phyloP scores from a whole-genome alignment of 805 yeast species.

The Candida arabinofermentans region DNA sequence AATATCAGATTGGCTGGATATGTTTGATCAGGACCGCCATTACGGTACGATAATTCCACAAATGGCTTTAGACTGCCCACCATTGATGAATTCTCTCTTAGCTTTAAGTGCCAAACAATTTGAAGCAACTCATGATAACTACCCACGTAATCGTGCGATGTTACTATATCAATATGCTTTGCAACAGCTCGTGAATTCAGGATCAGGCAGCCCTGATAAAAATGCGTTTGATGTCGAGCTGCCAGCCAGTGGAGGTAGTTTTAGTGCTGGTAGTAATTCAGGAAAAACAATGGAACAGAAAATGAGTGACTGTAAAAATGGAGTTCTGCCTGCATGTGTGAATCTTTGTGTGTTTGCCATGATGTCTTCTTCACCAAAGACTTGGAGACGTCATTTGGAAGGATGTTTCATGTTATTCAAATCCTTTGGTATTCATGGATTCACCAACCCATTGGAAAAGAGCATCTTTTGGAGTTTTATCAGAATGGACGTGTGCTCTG shows the following conservation, averaged over 20 bases:
- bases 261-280: neutral
- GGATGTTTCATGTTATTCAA: slow-evolving; percentile 38
- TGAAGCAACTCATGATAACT: slow-evolving; percentile 8
- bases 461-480: slow-evolving; percentile 42
- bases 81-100: slow-evolving; percentile 5
- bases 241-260: neutral
- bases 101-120: slow-evolving; percentile 11
- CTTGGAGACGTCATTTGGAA: slow-evolving; percentile 39
- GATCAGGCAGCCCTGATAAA: neutral
- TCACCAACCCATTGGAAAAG: slow-evolving; percentile 32
- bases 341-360: slow-evolving; percentile 36
- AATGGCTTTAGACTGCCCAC: slow-evolving; percentile 9
- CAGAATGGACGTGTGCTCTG: slow-evolving; percentile 39
- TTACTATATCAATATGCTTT: slow-evolving; percentile 8
- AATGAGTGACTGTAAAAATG: neutral
- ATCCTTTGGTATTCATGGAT: slow-evolving; percentile 36
- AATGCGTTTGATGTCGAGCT: neutral
- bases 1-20: slow-evolving; percentile 23
- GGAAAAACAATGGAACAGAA: neutral
- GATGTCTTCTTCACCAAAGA: slow-evolving; percentile 37
- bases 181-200: slow-evolving; percentile 6
- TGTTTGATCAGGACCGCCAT: slow-evolving; percentile 22
- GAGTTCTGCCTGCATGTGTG: slow-evolving; percentile 17
- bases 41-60: slow-evolving; percentile 19
- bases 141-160: slow-evolving; percentile 7